A percentile compares a stretch with the other conserved stretches of the same genome.
Evolutionary conservation across 495 filamentous ascomycete species (phyloP).

Genomic region (Hypoxylon fragiforme): DNA sequence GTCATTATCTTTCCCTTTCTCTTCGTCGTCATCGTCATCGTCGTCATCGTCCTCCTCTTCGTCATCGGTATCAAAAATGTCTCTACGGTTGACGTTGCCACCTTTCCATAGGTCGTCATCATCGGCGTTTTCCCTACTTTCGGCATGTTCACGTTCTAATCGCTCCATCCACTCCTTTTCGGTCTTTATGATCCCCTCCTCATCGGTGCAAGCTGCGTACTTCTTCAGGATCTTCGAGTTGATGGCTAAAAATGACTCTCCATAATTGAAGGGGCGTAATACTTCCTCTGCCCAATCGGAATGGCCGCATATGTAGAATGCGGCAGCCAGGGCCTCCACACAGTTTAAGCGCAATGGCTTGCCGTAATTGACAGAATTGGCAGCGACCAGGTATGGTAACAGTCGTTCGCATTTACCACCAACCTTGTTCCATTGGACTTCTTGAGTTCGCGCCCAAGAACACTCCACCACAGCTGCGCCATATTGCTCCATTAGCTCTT

Average conservation of each 20-base stretch:
- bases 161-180: constrained; percentile 86
- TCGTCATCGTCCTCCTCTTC: constrained; percentile 59
- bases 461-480: constrained; percentile 97
- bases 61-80: constrained; percentile 57
- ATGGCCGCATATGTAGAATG: constrained; percentile 90
- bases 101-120: constrained; percentile 76
- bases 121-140: constrained; percentile 69
- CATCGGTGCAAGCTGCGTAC: constrained; percentile 80
- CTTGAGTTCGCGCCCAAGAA: constrained; percentile 89
- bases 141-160: constrained; percentile 85
- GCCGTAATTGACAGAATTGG: constrained; percentile 96
- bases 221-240: constrained; percentile 79
- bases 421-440: constrained; percentile 88
- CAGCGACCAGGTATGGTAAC: constrained; percentile 93
- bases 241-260: constrained; percentile 82
- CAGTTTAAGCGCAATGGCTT: constrained; percentile 94
- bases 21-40: constrained; percentile 48
- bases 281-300: constrained; percentile 85
- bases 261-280: constrained; percentile 83
- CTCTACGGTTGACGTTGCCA: constrained; percentile 79
- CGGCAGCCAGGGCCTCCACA: constrained; percentile 89
- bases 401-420: constrained; percentile 94
- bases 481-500: constrained; percentile 76
- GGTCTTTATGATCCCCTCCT: constrained; percentile 83
- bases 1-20: constrained; percentile 38